A percentile compares a stretch with the other conserved stretches of the same genome.
These are phyloP conservation scores for Malbranchea zuffiana DNA, from an alignment of 2,329 filamentous ascomycete genomes.

Conservation along the genomic window DNA sequence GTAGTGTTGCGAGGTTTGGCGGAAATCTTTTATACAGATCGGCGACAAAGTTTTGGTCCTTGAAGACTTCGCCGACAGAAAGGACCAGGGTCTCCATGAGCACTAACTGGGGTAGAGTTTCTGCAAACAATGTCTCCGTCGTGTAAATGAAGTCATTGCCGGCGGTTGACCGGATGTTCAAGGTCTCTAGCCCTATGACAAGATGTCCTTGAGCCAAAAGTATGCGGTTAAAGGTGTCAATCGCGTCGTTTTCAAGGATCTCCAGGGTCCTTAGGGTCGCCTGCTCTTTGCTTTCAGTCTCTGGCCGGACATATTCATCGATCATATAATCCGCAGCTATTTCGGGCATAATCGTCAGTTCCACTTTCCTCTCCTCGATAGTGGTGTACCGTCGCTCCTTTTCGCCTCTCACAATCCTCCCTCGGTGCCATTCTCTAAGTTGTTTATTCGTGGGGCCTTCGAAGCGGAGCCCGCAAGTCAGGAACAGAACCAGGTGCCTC, in stretches of 20 bases:
- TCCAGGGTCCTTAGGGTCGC: slow-evolving; percentile 17
- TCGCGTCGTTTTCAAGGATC: slow-evolving; percentile 21
- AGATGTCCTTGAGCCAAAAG: slow-evolving; percentile 15
- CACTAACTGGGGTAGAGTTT: slow-evolving; percentile 13
- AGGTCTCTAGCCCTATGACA: slow-evolving; percentile 13
- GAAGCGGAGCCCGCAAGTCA: slow-evolving; percentile 18
- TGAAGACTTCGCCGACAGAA: slow-evolving; percentile 18
- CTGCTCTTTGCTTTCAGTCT: background rate
- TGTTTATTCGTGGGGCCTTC: slow-evolving; percentile 18
- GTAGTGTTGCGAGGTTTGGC: slow-evolving; percentile 18
- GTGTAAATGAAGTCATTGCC: slow-evolving; percentile 16
- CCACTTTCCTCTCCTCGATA: slow-evolving; percentile 10
- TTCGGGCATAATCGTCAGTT: slow-evolving; percentile 13
- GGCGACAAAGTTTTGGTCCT: slow-evolving; percentile 13
- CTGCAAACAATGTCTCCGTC: slow-evolving; percentile 11
- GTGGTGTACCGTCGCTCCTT: slow-evolving; percentile 10
- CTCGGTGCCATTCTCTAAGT: slow-evolving; percentile 7
- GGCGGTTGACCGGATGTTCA: slow-evolving; percentile 18
- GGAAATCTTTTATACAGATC: slow-evolving; percentile 17
- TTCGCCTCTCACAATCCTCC: slow-evolving; percentile 17
- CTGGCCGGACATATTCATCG: slow-evolving; percentile 8
- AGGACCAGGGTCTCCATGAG: slow-evolving; percentile 16
- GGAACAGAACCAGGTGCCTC: slow-evolving; percentile 16
- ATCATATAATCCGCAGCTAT: slow-evolving; percentile 14
- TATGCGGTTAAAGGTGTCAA: slow-evolving; percentile 19